Percentiles rank a stretch among this genome's conserved stretches.
Evolutionary conservation across 257 asterid species (phyloP).

Genomic region (Przewalskia tangutica): DNA sequence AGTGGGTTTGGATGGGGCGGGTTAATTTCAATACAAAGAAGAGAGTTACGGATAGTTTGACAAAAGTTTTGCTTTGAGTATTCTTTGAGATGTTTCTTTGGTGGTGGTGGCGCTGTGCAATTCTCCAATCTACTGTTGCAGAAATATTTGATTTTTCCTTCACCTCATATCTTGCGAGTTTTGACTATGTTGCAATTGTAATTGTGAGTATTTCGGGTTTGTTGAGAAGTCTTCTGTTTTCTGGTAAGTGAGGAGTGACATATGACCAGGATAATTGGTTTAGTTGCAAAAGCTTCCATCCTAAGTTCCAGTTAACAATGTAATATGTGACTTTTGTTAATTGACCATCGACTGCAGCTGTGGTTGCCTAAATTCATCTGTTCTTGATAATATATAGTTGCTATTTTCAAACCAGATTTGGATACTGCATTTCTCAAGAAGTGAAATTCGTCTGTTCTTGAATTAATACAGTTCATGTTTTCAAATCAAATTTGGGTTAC

Average conservation of each 20-base stretch:
- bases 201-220: neutral
- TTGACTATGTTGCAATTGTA: neutral
- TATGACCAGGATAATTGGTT: neutral
- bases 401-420: neutral
- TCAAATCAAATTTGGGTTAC: neutral
- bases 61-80: neutral
- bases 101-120: neutral
- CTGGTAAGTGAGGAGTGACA: neutral
- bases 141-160: neutral
- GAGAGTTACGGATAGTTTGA: neutral
- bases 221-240: neutral
- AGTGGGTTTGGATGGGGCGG: neutral
- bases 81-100: neutral
- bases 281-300: no score
- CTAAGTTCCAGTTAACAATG: no score
- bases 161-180: neutral
- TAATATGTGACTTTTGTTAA: no score
- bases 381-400: neutral
- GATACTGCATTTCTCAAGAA: neutral
- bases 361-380: no score
- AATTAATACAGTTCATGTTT: neutral
- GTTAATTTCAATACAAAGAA: neutral
- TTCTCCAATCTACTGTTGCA: neutral
- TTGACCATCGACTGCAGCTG: no score
- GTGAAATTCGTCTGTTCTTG: neutral